Base-by-base conservation (phyloP, 1,284 basidiomycete species). In the Leucoagaricus sp. region DNA sequence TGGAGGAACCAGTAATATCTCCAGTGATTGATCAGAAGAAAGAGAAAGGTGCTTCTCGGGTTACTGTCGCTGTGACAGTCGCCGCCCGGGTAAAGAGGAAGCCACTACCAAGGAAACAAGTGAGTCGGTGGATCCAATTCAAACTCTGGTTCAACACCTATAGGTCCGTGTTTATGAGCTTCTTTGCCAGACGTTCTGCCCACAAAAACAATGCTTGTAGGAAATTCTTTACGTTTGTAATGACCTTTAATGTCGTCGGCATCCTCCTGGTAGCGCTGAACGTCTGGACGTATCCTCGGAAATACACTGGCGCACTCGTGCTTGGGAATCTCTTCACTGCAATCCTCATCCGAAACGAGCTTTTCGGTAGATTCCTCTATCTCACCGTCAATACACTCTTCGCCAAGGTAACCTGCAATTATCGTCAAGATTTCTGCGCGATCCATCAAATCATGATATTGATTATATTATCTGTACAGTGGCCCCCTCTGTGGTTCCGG, bases 101-200 rank as follows among this genome's bases (percentile, higher is more conserved):
- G 33, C 44, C 31, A 47, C 38, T 41, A 53, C 64, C 69, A 64
- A 60, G 58, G 60, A 61, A 61, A 48, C 54, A 68, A 67, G 63
- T 65, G 57, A 69, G 74, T 60, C 72, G 74, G 42, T 79, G 79
- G 79, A 72, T 82, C 58, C 71, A 73, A 34, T 81, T 84, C 62
- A 76, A 75, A 59, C 69, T 88, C 31, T 87, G 85, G 83, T 86
- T 84, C 66, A 87, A 86, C 65, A 85, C 84, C 4, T 85, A 85
- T 63, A 74, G 85, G 81, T 84, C 31, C 17, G 42, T 31, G 28
- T 45, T 26, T 25, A 33, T 21, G 7, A 34, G 7, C n/a, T 19
- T 4, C 17, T 7, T 26, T 3, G 21, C 13, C 5, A n/a, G 9
- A 33, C 13, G 2, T 21, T 15, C 13, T 10, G 15, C 60, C 42